These are phyloP conservation scores for Blastocystis sp. DNA, from an alignment of 352 stramenopile species.

Conservation along the genomic window DNA sequence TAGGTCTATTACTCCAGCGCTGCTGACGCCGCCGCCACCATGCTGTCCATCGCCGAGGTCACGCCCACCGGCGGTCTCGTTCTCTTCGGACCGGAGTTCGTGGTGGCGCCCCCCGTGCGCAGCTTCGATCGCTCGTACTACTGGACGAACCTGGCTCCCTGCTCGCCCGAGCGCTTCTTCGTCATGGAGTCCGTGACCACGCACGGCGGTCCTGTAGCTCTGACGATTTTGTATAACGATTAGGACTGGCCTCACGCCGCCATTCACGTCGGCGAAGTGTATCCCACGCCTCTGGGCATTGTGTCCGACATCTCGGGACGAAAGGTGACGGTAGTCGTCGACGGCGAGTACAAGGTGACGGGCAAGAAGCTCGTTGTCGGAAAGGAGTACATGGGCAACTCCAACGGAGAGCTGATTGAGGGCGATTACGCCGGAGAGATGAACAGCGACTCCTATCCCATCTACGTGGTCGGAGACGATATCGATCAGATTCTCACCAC, in stretches of 20 bases:
- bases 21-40: neutral
- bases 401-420: conserved; percentile 57
- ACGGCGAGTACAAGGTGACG: neutral
- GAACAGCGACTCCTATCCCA: conserved; percentile 26
- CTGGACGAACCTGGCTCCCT: conserved; percentile 58
- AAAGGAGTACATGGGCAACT: conserved; percentile 66
- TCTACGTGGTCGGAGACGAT: conserved; percentile 5
- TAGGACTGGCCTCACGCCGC: conserved; percentile 39
- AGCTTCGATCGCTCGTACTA: conserved; percentile 36
- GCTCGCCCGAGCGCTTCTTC: conserved; percentile 35
- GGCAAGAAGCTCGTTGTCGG: neutral
- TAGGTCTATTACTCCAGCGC: conserved; percentile 50
- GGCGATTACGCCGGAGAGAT: conserved; percentile 61
- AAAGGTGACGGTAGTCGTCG: neutral
- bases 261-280: conserved; percentile 65
- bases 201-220: neutral
- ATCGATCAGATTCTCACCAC: conserved; percentile 47
- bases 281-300: conserved; percentile 46
- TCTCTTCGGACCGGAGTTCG: conserved; percentile 30
- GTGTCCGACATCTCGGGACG: neutral
- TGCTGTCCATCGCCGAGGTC: conserved; percentile 48
- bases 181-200: conserved; percentile 63
- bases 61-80: conserved; percentile 27
- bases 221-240: neutral
- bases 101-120: neutral